Base-by-base conservation (phyloP, 2,329 filamentous ascomycete genomes). In the Colletotrichum chrysophilum region DNA sequence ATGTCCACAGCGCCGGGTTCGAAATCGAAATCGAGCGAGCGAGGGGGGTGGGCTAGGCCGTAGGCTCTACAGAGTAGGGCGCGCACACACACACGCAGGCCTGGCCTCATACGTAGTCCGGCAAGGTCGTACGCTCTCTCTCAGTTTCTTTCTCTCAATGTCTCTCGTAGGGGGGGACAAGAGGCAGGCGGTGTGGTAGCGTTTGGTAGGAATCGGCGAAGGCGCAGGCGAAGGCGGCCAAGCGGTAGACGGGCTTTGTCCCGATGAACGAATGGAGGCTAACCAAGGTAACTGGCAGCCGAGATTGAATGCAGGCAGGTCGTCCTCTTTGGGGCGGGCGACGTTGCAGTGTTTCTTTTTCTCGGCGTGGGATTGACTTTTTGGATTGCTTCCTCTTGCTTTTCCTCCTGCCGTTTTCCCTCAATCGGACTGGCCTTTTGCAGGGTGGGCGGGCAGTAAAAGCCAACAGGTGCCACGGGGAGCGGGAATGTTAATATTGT, bases 1-100 rank as follows among this genome's bases (percentile, higher is more conserved):
- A 75, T 75, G 62, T 75, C 73, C 69, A 75, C 73, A 73, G 72
- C 34, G 73, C 56, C 69, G 55, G 71, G 66, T 43, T 65, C 60
- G 36, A 60, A 52, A 38, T 34, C 34, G 70, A 28, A 38, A 43
- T 43, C 61, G 61, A 64, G 61, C n/a, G 34, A 34, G 32, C 32
- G 60, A 55, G 66, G 30, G 43, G 26, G 70, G 52, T 68, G 56
- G 58, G 26, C 55, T 70, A 60, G 58, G 58, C 28, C 30, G 28
- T 34, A 32, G 58, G n/a, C 55, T 58, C 43, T 52, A 21, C 36
- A 2, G 43, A 52, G 43, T 36, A 38, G 48, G 30, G 48, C 43
- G n/a, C 43, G n/a, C n/a, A 7, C 43, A 52, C 16, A 38, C 43
- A 52, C 43, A 24, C n/a, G 43, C 43, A 52, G 43, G 43, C 43